Evolutionary conservation across 371 early-diverging fungal species (phyloP), one percentile per base, ranked within the genome.

Genomic region (Amoeboaphelidium protococcarum): DNA sequence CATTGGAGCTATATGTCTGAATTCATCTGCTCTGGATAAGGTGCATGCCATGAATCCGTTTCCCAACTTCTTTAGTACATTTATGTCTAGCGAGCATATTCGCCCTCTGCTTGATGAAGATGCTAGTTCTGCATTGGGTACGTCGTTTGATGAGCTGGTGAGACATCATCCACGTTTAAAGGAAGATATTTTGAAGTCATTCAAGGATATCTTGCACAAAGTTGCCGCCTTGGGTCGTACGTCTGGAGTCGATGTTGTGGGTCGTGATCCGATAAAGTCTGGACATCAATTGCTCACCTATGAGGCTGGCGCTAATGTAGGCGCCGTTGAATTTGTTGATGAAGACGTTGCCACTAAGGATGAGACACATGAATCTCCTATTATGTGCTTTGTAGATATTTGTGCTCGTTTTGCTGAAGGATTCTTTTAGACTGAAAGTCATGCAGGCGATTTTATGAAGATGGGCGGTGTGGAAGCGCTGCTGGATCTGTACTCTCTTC

Each of bases 1-100:
- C 0, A 78, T 95, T 63, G 92, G 94, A 20, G 94, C 96, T 22
- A 72, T 94, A 22, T 92, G 94, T 56, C 57, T 95, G 23, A 94
- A 95, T 57, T 56, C 66, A 10, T 58, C 63, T 3, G 96, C 94
- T 4, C 50, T 92, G 37, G 82, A 86, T 44, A 71, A 76, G 59
- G 75, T 89, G 52, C 72, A 69, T 42, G 63, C 69, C 31, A 69
- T 66, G 0, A 68, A 73, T 16, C 76, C 84, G 2, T 53, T 92
- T 20, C 64, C 66, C 2, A 71, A 71, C 46, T 79, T 77, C 49
- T 78, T 91, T 47, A 62, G 64, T 6, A 55, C 78, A n/a, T 76
- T 95, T 53, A 76, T 77, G 0, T 67, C 71, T 1, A 62, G 67
- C 46, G 78, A 84, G 25, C 78, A 80, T 59, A 52, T 84, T 4